Evolutionary conservation across 441 rosid species (phyloP).

Genomic region (Populus tomentosa): DNA sequence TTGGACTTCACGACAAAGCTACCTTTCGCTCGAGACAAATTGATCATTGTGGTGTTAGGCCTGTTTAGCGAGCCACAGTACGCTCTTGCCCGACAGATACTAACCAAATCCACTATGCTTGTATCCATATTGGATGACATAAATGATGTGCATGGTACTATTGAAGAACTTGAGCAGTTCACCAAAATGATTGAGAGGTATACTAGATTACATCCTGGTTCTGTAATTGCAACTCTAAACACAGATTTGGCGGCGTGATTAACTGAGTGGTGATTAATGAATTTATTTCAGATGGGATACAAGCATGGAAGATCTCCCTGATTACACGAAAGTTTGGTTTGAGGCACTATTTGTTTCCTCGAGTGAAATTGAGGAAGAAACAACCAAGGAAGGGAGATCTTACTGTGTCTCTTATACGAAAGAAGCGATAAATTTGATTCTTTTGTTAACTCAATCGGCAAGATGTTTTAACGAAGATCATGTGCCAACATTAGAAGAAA

Average conservation of each 20-base stretch:
- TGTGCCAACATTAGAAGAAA: too few species aligned
- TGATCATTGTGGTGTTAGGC: not conserved
- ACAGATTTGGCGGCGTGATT: not conserved
- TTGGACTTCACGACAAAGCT: not conserved
- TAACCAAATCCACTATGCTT: not conserved
- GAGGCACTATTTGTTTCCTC: too few species aligned
- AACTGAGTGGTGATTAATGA: not conserved
- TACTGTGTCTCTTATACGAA: too few species aligned
- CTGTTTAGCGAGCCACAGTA: not conserved
- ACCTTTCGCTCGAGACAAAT: not conserved
- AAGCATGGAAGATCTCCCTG: conserved; percentile 2
- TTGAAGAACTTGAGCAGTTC: not conserved
- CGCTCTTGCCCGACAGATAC: not conserved
- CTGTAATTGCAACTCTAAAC: not conserved
- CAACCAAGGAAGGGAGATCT: too few species aligned
- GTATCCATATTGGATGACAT: not conserved
- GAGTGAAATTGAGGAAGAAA: too few species aligned
- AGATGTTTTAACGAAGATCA: too few species aligned
- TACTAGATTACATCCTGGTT: too few species aligned
- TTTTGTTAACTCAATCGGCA: too few species aligned
- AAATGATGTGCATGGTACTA: not conserved
- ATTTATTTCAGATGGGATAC: conserved; percentile 10
- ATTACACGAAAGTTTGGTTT: conserved; percentile 3
- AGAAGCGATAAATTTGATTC: too few species aligned
- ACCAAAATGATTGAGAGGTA: conserved; percentile 3